Percentiles rank a stretch among this genome's conserved stretches.
phyloP scores from a whole-genome alignment of 2,329 filamentous ascomycete species.

The Fusarium virguliforme region DNA sequence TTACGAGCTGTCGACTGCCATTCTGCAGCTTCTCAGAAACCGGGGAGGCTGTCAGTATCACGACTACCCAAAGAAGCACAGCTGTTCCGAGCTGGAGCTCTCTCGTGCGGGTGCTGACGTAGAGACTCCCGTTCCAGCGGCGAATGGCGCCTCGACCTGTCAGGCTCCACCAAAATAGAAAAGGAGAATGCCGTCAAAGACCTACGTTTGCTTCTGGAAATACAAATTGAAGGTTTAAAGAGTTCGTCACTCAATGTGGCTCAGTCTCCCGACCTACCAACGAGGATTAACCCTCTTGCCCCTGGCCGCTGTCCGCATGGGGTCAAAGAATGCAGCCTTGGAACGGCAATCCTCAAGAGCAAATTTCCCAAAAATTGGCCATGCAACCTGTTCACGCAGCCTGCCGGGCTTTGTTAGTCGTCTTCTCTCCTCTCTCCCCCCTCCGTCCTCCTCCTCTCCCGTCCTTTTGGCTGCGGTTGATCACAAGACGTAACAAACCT shows the following conservation, averaged over 20 bases:
- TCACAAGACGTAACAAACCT: conserved; percentile 15
- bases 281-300: conserved; percentile 12
- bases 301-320: conserved; percentile 15
- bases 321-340: background rate
- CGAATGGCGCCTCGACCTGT: background rate
- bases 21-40: conserved; percentile 9
- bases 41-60: background rate
- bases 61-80: background rate
- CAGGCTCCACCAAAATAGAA: conserved; percentile 13
- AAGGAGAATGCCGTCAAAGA: background rate
- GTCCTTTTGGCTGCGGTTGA: background rate
- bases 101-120: conserved; percentile 4
- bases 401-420: background rate
- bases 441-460: background rate
- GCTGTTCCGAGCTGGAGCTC: background rate
- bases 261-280: conserved; percentile 22
- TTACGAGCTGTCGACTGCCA: conserved; percentile 31
- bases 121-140: conserved; percentile 4
- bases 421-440: conserved; percentile 12
- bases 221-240: background rate
- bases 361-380: conserved; percentile 1
- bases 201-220: conserved; percentile 1
- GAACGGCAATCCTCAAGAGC: conserved; percentile 10
- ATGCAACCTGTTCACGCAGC: conserved; percentile 5
- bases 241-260: conserved; percentile 22